A percentile compares a stretch with the other conserved stretches of the same genome.
phyloP scores from a whole-genome alignment of 352 stramenopile species.

The Globisporangium cystogenes region DNA sequence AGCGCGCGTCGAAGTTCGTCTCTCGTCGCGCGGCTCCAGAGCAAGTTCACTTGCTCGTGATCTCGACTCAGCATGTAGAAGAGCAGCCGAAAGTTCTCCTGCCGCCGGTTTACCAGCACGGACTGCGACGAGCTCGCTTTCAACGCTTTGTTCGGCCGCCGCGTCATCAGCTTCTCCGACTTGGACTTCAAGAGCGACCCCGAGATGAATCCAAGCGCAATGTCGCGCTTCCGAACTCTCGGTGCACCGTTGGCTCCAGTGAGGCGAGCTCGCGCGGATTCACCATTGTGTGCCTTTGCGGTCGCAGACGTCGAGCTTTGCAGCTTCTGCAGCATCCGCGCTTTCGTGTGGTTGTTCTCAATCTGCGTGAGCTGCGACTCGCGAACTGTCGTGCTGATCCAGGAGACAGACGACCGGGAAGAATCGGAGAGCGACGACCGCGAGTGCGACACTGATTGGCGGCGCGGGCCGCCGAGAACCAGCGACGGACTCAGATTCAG shows the following conservation, averaged over 20 bases:
- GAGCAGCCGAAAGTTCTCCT: conserved; percentile 93
- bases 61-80: conserved; percentile 93
- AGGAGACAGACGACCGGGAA: conserved; percentile 22
- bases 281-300: conserved; percentile 5
- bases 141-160: conserved; percentile 14
- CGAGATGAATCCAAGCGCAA: conserved; percentile 51
- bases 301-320: conserved; percentile 33
- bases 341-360: conserved; percentile 55
- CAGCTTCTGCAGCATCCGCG: conserved; percentile 57
- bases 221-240: conserved; percentile 63
- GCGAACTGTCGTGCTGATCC: conserved; percentile 24
- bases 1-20: conserved; percentile 86
- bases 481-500: conserved; percentile 6
- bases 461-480: neutral
- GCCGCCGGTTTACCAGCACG: conserved; percentile 15
- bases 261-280: neutral
- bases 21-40: conserved; percentile 91
- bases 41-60: conserved; percentile 89
- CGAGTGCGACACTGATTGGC: conserved; percentile 26
- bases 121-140: conserved; percentile 11
- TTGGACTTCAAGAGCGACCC: conserved; percentile 30
- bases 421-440: conserved; percentile 28
- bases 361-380: conserved; percentile 47
- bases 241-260: conserved; percentile 6
- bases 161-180: conserved; percentile 19